A percentile compares a stretch with the other conserved stretches of the same genome.
These are phyloP conservation scores for Ascochyta koolunga DNA, from an alignment of 2,329 filamentous ascomycete species.

Conservation along the genomic window DNA sequence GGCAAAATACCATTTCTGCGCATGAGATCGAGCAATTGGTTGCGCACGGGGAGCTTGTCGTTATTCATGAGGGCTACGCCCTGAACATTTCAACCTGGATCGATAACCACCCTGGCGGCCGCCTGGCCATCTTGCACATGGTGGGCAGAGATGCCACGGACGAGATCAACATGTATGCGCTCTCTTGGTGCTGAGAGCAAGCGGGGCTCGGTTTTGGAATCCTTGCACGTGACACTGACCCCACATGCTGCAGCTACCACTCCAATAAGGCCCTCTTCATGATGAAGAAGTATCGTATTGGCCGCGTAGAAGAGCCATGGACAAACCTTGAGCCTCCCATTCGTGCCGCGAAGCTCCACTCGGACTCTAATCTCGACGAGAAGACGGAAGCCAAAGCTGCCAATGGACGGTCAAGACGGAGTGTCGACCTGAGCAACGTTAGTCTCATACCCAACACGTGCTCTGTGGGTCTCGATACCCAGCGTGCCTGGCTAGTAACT, in stretches of 20 bases:
- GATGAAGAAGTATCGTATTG: conserved; percentile 67
- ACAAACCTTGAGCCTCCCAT: conserved; percentile 66
- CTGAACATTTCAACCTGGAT: conserved; percentile 65
- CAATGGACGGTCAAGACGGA: conserved; percentile 22
- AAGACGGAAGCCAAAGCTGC: conserved; percentile 12
- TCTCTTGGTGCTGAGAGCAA: not conserved
- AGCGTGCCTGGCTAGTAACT: conserved; percentile 6
- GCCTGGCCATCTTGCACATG: conserved; percentile 66
- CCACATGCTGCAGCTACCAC: conserved; percentile 59
- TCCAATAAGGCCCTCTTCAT: conserved; percentile 58
- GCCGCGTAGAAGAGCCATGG: conserved; percentile 62
- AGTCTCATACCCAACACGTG: conserved; percentile 19
- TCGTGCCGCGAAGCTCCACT: conserved; percentile 53
- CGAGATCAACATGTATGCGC: conserved; percentile 62
- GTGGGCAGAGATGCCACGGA: conserved; percentile 65
- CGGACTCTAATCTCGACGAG: conserved; percentile 18
- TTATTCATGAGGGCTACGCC: conserved; percentile 62
- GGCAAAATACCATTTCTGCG: conserved; percentile 49
- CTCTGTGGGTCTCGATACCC: conserved; percentile 5
- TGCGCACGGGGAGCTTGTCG: conserved; percentile 61
- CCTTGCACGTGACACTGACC: conserved; percentile 28
- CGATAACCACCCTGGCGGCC: conserved; percentile 64
- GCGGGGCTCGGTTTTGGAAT: not conserved
- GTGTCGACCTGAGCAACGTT: conserved; percentile 39
- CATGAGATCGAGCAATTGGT: conserved; percentile 59